Conservation (phyloP, 331 rosid genomes). For the Pyrus hybrid region DNA sequence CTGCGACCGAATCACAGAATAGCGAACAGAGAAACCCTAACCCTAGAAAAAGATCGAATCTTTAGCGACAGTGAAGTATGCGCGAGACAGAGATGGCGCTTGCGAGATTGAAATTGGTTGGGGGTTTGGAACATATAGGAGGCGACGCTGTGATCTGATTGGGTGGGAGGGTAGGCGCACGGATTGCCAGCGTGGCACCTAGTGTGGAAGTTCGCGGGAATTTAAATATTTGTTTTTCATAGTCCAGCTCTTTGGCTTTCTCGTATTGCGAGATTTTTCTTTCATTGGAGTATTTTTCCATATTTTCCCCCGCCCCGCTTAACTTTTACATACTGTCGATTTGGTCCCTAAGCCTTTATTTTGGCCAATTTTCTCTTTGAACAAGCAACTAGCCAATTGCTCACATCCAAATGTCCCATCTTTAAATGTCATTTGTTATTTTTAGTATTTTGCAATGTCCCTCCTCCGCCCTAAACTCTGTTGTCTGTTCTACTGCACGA, state of each 20-base stretch:
- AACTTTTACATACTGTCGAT: neutral
- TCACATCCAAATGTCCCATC: too few species aligned
- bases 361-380: neutral
- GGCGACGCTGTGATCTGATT: slow-evolving; percentile 15
- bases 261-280: neutral
- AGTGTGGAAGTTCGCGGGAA: slow-evolving; percentile 59
- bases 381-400: neutral
- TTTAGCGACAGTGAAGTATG: neutral
- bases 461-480: neutral
- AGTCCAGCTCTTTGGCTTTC: neutral
- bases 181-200: slow-evolving; percentile 60
- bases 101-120: rapidly evolving
- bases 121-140: slow-evolving; percentile 26
- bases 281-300: too few species aligned
- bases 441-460: neutral
- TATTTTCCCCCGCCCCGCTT: neutral
- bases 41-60: slow-evolving; percentile 5
- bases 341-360: neutral
- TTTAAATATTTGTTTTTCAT: neutral
- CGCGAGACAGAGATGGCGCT: neutral
- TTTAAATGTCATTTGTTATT: too few species aligned
- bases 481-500: too few species aligned
- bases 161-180: slow-evolving; percentile 5
- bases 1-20: neutral
- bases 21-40: slow-evolving; percentile 36